phyloP scores from a whole-genome alignment of 2,329 filamentous ascomycete genomes.

The Aspergillus brasiliensis region DNA sequence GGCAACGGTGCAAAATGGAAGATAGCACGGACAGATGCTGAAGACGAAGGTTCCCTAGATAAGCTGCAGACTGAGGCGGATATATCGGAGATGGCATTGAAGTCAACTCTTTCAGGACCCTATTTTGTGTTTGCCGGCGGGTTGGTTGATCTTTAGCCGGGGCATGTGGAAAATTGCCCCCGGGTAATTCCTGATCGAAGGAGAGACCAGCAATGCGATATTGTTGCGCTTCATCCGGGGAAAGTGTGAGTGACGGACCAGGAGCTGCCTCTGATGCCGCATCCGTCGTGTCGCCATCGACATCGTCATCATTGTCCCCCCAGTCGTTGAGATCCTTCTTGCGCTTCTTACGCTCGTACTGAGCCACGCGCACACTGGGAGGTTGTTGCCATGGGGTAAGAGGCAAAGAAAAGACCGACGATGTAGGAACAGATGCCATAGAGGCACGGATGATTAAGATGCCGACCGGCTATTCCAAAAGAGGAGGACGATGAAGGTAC shows the following conservation, averaged over 20 bases:
- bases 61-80: slow-evolving; percentile 33
- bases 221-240: slow-evolving; percentile 46
- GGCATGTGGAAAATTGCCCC: slow-evolving; percentile 46
- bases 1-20: slow-evolving; percentile 69
- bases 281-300: slow-evolving; percentile 33
- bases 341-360: slow-evolving; percentile 41
- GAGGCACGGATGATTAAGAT: slow-evolving; percentile 8
- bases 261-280: slow-evolving; percentile 28
- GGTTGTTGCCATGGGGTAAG: slow-evolving; percentile 41
- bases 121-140: slow-evolving; percentile 16
- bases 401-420: slow-evolving; percentile 42
- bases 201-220: slow-evolving; percentile 46
- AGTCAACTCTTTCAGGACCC: slow-evolving; percentile 32
- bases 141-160: slow-evolving; percentile 20
- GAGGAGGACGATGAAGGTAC: background rate
- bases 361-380: slow-evolving; percentile 35
- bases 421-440: slow-evolving; percentile 35
- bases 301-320: slow-evolving; percentile 28
- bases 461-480: slow-evolving; percentile 10
- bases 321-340: slow-evolving; percentile 31
- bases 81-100: slow-evolving; percentile 38
- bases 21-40: slow-evolving; percentile 68
- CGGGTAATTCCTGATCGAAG: slow-evolving; percentile 41
- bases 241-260: slow-evolving; percentile 32
- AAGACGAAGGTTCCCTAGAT: slow-evolving; percentile 41